phyloP scores from a whole-genome alignment of 2,329 filamentous ascomycete species.

The Diaporthe capsici region DNA sequence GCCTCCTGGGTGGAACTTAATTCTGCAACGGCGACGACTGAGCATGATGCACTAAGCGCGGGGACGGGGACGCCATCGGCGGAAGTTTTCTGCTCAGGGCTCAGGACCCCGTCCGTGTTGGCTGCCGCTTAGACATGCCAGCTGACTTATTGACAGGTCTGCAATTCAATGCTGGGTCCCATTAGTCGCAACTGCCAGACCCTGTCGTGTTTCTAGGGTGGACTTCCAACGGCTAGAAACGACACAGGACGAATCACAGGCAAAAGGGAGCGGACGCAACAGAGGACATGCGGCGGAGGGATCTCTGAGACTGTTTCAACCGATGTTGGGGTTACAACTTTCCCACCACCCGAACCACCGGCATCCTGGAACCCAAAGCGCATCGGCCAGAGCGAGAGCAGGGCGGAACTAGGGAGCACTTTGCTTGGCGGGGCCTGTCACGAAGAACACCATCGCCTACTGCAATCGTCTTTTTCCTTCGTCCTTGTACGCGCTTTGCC shows the following conservation, averaged over 20 bases:
- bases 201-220: slow-evolving; percentile 21
- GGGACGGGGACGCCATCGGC: background rate
- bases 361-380: slow-evolving; percentile 25
- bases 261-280: slow-evolving; percentile 1
- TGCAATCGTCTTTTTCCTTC: slow-evolving; percentile 6
- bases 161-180: slow-evolving; percentile 4
- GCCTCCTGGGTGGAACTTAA: background rate
- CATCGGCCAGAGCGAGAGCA: slow-evolving; percentile 27
- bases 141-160: slow-evolving; percentile 28
- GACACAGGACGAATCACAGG: slow-evolving; percentile 30
- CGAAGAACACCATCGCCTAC: slow-evolving; percentile 15
- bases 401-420: slow-evolving; percentile 11
- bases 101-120: slow-evolving; percentile 15
- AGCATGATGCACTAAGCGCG: slow-evolving; percentile 12
- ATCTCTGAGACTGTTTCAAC: slow-evolving; percentile 33
- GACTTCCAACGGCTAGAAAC: slow-evolving; percentile 29
- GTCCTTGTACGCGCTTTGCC: background rate
- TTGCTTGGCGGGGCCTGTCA: slow-evolving; percentile 9
- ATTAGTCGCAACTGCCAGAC: slow-evolving; percentile 2
- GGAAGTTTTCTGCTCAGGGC: background rate
- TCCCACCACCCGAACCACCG: slow-evolving; percentile 29
- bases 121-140: slow-evolving; percentile 29
- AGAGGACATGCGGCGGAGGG: slow-evolving; percentile 14
- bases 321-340: slow-evolving; percentile 33
- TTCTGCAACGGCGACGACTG: slow-evolving; percentile 14